Evolutionary conservation across 1,284 basidiomycete genomes (phyloP), one percentile per base, ranked within the genome.

Genomic region (Irpex sp.): DNA sequence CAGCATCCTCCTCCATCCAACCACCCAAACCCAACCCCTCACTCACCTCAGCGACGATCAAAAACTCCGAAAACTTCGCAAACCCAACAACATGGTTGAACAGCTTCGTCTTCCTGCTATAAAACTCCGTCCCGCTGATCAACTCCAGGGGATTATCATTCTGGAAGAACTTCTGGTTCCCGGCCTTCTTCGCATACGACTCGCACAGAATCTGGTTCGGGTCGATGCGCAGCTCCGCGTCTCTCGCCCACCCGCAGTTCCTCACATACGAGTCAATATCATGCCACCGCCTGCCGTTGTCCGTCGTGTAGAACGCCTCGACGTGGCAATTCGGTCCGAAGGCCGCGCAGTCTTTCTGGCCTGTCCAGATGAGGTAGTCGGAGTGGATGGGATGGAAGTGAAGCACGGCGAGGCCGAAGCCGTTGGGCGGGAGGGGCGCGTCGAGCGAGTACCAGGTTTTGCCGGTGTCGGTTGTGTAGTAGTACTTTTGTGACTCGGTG

Each of bases 41-140:
- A 63, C 84, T 60, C 57, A 97, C 92, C 83, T 97, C 89, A 13
- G 97, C 97, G 21, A 98, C 96, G 49, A 98, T 87, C 71, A 98
- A 81, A 74, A 91, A 99, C 79, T 98, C 93, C 3, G 94, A 94
- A 77, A 99, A 99, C 73, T 96, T 97, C 0, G 97, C 91, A 78
- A 96, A 98, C 2, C 97, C 97, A 67, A 96, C 93, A 61, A 98
- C 88, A 51, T 88, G 82, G 58, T 93, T 85, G 72, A 99, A 98
- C 34, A 98, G 75, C 71, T 85, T 89, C 66, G 81, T 86, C 79
- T 87, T 91, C 66, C 83, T 84, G 55, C 70, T 71, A 75, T 89
- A 98, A 78, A 88, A 97, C 62, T 90, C 82, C 11, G 81, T 76
- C 1, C 97, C 97, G 5, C 86, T 85, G 38, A 97, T 83, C 58